phyloP scores from a whole-genome alignment of 306 rosid genomes.

The Parietaria judaica region DNA sequence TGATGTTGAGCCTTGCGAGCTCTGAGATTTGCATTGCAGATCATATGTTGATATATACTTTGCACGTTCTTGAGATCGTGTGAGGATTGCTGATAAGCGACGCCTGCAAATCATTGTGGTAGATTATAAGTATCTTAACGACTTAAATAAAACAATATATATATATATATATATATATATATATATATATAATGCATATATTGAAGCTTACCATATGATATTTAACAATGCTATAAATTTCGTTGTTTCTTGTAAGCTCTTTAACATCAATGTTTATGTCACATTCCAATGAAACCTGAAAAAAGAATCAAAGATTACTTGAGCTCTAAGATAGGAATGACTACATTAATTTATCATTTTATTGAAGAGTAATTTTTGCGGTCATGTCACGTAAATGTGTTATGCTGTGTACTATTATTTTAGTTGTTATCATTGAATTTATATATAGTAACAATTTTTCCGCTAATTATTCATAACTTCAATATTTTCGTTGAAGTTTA shows the following conservation, averaged over 20 bases:
- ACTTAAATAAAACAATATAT: background rate
- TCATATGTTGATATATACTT: constrained; percentile 22
- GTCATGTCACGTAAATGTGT: no score
- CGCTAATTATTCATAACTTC: no score
- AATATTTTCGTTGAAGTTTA: no score
- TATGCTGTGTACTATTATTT: no score
- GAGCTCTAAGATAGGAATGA: background rate
- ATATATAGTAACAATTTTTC: no score
- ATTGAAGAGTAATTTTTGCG: no score
- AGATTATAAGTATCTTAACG: background rate
- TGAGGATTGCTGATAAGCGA: constrained; percentile 16
- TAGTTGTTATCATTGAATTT: no score
- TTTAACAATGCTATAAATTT: constrained; percentile 14
- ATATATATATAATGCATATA: background rate
- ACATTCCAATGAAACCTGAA: constrained; percentile 43
- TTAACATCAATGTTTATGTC: constrained; percentile 25
- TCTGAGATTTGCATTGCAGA: no score
- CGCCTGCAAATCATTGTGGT: constrained; percentile 21
- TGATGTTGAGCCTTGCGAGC: no score
- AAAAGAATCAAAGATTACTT: background rate
- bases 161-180: background rate
- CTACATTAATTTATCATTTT: no score
- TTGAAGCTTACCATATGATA: constrained; percentile 20
- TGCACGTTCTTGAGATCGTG: constrained; percentile 27
- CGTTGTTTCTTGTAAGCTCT: constrained; percentile 18